Conservation (phyloP, 2,329 filamentous ascomycete genomes). For the Fusarium sp. region DNA sequence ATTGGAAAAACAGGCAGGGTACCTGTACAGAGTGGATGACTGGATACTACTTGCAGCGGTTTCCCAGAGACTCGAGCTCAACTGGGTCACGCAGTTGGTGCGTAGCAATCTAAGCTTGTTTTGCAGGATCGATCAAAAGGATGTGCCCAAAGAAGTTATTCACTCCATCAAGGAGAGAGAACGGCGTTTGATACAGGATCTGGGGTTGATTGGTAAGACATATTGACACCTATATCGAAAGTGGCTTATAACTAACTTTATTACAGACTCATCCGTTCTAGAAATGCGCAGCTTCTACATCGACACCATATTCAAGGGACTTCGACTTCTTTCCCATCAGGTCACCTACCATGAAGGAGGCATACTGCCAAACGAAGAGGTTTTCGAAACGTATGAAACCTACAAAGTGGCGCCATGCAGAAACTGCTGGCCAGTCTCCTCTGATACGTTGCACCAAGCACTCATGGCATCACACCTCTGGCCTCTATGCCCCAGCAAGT, state of each 20-base stretch:
- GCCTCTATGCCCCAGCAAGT: constrained; percentile 9
- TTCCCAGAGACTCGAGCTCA: constrained; percentile 17
- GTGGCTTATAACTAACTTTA: background rate
- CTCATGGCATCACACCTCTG: constrained; percentile 14
- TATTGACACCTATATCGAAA: too few species aligned
- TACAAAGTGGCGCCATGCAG: constrained; percentile 21
- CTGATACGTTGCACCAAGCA: constrained; percentile 2
- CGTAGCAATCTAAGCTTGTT: constrained; percentile 5
- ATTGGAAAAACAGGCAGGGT: background rate
- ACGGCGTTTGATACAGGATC: constrained; percentile 5
- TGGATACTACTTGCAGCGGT: constrained; percentile 35
- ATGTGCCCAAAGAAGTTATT: background rate
- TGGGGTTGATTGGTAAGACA: constrained; percentile 14
- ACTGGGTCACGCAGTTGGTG: background rate
- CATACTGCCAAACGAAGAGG: constrained; percentile 11
- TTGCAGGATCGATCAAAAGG: background rate
- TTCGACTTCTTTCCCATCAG: constrained; percentile 28
- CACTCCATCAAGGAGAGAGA: constrained; percentile 8
- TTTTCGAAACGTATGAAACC: constrained; percentile 4
- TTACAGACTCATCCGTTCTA: constrained; percentile 12
- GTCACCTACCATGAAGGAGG: constrained; percentile 15
- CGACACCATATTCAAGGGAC: constrained; percentile 9
- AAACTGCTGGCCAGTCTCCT: constrained; percentile 8
- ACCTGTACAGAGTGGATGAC: constrained; percentile 12
- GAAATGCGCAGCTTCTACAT: constrained; percentile 4